These are phyloP conservation scores for Citrus unshiu DNA, from an alignment of 345 rosid genomes.

Conservation along the genomic window DNA sequence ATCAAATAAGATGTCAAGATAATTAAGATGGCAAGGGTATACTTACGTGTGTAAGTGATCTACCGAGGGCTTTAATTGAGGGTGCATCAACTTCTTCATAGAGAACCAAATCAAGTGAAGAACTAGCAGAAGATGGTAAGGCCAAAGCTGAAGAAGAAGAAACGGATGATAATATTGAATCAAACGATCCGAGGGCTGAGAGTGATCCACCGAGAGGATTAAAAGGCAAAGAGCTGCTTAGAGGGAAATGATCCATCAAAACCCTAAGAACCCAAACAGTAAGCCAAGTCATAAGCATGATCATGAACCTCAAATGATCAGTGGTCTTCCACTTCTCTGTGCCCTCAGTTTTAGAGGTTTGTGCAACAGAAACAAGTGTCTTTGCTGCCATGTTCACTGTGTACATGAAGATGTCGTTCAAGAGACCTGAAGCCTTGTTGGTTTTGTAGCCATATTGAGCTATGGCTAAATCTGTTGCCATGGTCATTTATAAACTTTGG, in stretches of 20 bases:
- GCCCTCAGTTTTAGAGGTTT: slow-evolving; percentile 33
- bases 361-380: slow-evolving; percentile 54
- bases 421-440: slow-evolving; percentile 35
- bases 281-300: slow-evolving; percentile 61
- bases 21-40: neutral
- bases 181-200: neutral
- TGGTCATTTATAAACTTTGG: neutral
- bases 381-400: slow-evolving; percentile 60
- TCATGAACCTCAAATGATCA: slow-evolving; percentile 72
- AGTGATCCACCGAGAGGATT: neutral
- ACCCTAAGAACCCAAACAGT: slow-evolving; percentile 62
- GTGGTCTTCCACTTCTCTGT: slow-evolving; percentile 48
- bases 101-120: slow-evolving; percentile 41
- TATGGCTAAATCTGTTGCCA: slow-evolving; percentile 9
- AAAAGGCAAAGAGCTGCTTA: slow-evolving; percentile 17
- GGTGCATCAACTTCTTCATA: slow-evolving; percentile 43
- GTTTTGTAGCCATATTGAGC: slow-evolving; percentile 18
- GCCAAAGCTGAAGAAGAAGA: slow-evolving; percentile 18
- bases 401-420: slow-evolving; percentile 59
- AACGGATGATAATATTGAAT: neutral
- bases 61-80: slow-evolving; percentile 48
- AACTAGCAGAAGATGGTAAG: slow-evolving; percentile 27
- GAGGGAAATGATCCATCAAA: slow-evolving; percentile 51
- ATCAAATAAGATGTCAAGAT: neutral
- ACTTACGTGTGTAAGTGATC: slow-evolving; percentile 80